phyloP scores from a whole-genome alignment of 2,329 filamentous ascomycete species.

The Cephalotrichum gorgonifer region DNA sequence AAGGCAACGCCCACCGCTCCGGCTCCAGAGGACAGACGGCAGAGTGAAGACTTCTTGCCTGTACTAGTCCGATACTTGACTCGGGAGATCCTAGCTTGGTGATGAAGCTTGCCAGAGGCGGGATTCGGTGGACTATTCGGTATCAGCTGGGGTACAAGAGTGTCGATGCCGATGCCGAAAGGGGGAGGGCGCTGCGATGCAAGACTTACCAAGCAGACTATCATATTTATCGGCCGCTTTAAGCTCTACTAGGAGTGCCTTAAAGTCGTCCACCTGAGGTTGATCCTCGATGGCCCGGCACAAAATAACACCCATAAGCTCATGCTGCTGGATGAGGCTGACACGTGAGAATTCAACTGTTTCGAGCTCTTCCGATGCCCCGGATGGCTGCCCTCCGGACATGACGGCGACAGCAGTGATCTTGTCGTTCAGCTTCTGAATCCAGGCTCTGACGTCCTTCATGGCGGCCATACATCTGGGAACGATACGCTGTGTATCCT shows the following conservation, averaged over 20 bases:
- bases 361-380: conserved; percentile 55
- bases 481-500: conserved; percentile 51
- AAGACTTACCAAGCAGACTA: conserved; percentile 36
- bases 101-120: conserved; percentile 67
- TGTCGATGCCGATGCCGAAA: background rate
- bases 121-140: conserved; percentile 63
- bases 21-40: conserved; percentile 59
- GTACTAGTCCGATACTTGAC: conserved; percentile 53
- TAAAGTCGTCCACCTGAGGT: conserved; percentile 62
- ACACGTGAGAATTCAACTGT: conserved; percentile 70
- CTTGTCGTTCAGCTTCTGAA: conserved; percentile 67
- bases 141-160: background rate
- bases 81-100: conserved; percentile 71
- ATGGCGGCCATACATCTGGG: conserved; percentile 68
- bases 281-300: conserved; percentile 69
- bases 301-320: conserved; percentile 72
- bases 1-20: conserved; percentile 60
- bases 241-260: conserved; percentile 56
- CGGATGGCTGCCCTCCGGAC: conserved; percentile 46
- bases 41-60: conserved; percentile 61
- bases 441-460: conserved; percentile 64
- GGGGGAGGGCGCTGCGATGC: conserved; percentile 8
- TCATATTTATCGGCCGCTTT: conserved; percentile 71
- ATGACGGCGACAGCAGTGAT: conserved; percentile 66
- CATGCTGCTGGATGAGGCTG: conserved; percentile 81